Evolutionary conservation across 2,329 filamentous ascomycete genomes (phyloP), one percentile per base, ranked within the genome.

Genomic region (Colletotrichum ledebouriae): DNA sequence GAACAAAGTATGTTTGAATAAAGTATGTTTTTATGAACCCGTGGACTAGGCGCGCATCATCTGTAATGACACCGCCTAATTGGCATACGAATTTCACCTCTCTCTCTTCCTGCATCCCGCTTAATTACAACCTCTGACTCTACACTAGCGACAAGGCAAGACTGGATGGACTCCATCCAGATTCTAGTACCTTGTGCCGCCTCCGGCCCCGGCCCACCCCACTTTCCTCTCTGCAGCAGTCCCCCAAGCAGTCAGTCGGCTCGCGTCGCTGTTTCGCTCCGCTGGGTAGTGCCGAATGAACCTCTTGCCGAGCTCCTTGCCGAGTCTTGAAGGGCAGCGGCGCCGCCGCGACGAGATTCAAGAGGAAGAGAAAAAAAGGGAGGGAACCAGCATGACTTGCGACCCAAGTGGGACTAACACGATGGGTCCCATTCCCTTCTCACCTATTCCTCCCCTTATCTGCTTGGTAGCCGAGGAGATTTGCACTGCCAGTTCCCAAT

Each of bases 401-500:
- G 33, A 33, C 65, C 66, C 61, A 68, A 68, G 61, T 68, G 66
- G 66, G 61, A 65, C 66, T 65, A 12, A 39, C 11, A 39, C 37
- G 37, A 39, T 11, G 37, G 29, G 42, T 41, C 29, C 29, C 29
- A 29, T 1, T 7, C 29, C 29, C 6, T 29, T 29, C 29, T 29
- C 39, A 47, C 55, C 49, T 55, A 64, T 67, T 41, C 55, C 41
- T 58, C 55, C 42, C 55, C 49, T 44, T 15, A 10, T 39, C 49
- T 20, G 55, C 62, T 66, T 65, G 61, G 66, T 69, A 55, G 66
- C 66, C 66, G 47, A 56, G 55, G 47, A 65, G 56, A 69, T 66
- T 50, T 33, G 62, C 57, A 34, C 55, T 17, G 61, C 47, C 52
- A 53, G 37, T 44, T 59, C 34, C 55, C 60, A 63, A 68, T 68